Evolutionary conservation across 768 basidiomycete genomes (phyloP), one percentile per base, ranked within the genome.

Genomic region (Lactarius quietus): DNA sequence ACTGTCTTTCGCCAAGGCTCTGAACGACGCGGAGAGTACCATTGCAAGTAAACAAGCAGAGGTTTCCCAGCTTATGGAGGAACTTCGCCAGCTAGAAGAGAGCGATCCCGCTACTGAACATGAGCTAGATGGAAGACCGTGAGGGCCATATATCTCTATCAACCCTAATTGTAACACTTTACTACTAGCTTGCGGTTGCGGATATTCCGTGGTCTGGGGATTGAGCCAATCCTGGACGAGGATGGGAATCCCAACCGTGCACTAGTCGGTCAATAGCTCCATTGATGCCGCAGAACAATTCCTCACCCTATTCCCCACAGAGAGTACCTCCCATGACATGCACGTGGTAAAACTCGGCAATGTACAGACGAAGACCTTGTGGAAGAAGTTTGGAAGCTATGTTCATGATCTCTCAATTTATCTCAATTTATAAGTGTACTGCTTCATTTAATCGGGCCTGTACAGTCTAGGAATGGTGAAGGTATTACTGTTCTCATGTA

Each of bases 61-160:
- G 71, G 81, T 91, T 0, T 79, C 88, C 8, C 78, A 80, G 6
- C 77, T 93, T 64, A 89, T 88, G 69, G 88, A 88, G 61, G 85
- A 86, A 67, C 82, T 82, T 0, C 80, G 81, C 36, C 75, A 73
- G 48, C 73, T 90, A 65, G 90, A 92, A 72, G 81, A 81, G 48
- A 86, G 83, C 59, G 90, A 93, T 73, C 87, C 89, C 26, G 87
- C 89, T 8, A 74, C 80, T 23, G 89, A 91, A 66, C 90, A 91
- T 68, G 85, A 90, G 59, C 75, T 92, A 41, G 87, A 89, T 70
- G 84, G 87, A 23, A 84, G 84, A 52, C 76, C 82, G 91, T 92
- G 76, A 72, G 89, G 70, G 39, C 38, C 20, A 9, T 14, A 48
- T 26, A 20, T 36, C 18, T 6, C 38, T 18, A 20, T 15, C 3